Evolutionary conservation across 345 rosid genomes (phyloP).

Genomic region (Linum tenue): DNA sequence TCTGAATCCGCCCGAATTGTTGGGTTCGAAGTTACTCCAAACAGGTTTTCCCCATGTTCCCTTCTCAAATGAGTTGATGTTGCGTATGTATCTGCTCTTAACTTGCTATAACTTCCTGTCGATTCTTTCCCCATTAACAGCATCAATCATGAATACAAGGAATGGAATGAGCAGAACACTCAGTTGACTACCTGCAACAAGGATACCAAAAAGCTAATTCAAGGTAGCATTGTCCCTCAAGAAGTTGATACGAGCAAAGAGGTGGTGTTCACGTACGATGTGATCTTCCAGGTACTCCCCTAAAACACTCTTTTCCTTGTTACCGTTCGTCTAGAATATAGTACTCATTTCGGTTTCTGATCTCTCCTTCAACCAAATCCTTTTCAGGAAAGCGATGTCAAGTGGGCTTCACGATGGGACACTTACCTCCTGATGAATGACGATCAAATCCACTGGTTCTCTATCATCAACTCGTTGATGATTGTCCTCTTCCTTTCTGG

Average conservation of each 20-base stretch:
- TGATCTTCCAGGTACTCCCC: constrained; percentile 60
- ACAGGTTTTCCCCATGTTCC: constrained; percentile 42
- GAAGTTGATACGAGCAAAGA: constrained; percentile 67
- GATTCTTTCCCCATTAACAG: constrained; percentile 26
- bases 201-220: constrained; percentile 76
- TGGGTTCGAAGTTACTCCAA: constrained; percentile 91
- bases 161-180: constrained; percentile 81
- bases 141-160: constrained; percentile 88
- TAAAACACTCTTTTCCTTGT: neutral
- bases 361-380: neutral
- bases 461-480: constrained; percentile 93
- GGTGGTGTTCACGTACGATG: constrained; percentile 88
- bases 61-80: neutral
- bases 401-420: constrained; percentile 99
- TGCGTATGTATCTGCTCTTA: neutral
- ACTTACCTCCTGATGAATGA: constrained; percentile 96
- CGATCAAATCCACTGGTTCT: constrained; percentile 97
- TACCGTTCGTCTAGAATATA: neutral
- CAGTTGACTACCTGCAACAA: constrained; percentile 84
- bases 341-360: constrained; percentile 6
- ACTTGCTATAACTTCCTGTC: neutral
- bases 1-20: constrained; percentile 87
- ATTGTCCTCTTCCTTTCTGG: constrained; percentile 96
- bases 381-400: constrained; percentile 75
- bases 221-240: constrained; percentile 80